Conservation (phyloP, 2,329 filamentous ascomycete species). For the Chalaropsis thielavioides region DNA sequence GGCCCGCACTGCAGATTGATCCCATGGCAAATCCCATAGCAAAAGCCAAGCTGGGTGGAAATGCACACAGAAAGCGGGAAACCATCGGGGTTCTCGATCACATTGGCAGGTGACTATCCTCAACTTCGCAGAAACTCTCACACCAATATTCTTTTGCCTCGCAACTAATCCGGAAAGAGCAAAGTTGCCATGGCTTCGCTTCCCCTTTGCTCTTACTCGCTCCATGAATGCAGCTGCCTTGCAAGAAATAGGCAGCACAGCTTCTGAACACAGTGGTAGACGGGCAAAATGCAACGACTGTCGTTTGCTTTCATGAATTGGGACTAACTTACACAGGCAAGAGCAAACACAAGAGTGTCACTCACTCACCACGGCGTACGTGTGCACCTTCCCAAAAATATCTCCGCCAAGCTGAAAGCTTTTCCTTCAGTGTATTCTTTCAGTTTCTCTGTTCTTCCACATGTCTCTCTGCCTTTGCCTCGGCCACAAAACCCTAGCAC, state of each 20-base stretch:
- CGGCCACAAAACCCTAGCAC: too few species aligned
- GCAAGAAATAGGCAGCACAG: not conserved
- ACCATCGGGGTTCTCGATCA: not conserved
- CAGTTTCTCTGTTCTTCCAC: not conserved
- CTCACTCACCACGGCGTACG: not conserved
- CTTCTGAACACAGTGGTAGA: not conserved
- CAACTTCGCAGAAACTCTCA: not conserved
- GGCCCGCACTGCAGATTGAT: not conserved
- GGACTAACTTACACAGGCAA: not conserved
- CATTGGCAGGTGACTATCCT: too few species aligned
- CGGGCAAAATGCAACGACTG: not conserved
- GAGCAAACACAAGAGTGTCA: not conserved
- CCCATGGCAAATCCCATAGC: not conserved
- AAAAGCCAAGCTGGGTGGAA: not conserved
- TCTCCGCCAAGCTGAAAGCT: not conserved
- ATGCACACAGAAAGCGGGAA: not conserved
- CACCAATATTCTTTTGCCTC: not conserved
- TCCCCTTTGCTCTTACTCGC: not conserved
- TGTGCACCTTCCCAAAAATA: not conserved
- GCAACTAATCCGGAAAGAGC: not conserved
- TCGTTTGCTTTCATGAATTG: not conserved
- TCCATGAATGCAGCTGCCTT: not conserved
- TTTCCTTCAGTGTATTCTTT: too few species aligned
- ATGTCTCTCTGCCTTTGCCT: too few species aligned
- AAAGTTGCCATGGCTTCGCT: not conserved